Evolutionary conservation across 1,139 yeast species (phyloP).

Genomic region (Candida labiduridarum): DNA sequence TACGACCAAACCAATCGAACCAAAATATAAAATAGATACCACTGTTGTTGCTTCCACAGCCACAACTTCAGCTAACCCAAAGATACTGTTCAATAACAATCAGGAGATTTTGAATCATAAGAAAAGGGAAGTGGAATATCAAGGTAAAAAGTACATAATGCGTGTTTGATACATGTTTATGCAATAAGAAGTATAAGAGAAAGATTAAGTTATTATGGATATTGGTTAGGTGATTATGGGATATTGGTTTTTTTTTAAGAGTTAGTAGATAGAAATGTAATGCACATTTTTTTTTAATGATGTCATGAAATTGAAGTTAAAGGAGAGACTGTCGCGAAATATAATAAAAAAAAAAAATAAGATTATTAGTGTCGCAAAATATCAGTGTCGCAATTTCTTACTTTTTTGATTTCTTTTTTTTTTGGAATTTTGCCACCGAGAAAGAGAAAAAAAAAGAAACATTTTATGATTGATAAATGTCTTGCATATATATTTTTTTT

Average conservation of each 20-base stretch:
- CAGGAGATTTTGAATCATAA: slow-evolving; percentile 15
- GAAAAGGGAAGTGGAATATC: slow-evolving; percentile 3
- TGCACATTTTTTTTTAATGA: too few relatives aligned
- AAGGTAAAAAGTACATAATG: slow-evolving; percentile 3
- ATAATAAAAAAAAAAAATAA: too few relatives aligned
- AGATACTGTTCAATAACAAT: slow-evolving; percentile 19
- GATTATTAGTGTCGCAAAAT: too few relatives aligned
- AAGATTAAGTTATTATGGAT: not conserved
- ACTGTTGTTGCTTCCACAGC: not conserved
- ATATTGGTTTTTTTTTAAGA: not conserved
- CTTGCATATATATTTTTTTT: too few relatives aligned
- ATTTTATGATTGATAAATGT: too few relatives aligned
- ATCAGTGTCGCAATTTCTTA: not conserved
- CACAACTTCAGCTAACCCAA: not conserved
- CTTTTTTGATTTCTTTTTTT: not conserved
- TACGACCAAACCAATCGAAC: slow-evolving; percentile 23
- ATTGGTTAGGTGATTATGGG: not conserved
- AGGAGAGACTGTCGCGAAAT: too few relatives aligned
- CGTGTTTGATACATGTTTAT: slow-evolving; percentile 3
- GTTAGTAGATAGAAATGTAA: too few relatives aligned
- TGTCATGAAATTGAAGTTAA: too few relatives aligned
- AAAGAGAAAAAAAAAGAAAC: not conserved
- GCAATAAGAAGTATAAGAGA: too few relatives aligned
- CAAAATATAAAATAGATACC: slow-evolving; percentile 6
- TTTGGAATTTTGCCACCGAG: not conserved